phyloP scores from a whole-genome alignment of 2,329 filamentous ascomycete species.

The Tympanopsis confertula region DNA sequence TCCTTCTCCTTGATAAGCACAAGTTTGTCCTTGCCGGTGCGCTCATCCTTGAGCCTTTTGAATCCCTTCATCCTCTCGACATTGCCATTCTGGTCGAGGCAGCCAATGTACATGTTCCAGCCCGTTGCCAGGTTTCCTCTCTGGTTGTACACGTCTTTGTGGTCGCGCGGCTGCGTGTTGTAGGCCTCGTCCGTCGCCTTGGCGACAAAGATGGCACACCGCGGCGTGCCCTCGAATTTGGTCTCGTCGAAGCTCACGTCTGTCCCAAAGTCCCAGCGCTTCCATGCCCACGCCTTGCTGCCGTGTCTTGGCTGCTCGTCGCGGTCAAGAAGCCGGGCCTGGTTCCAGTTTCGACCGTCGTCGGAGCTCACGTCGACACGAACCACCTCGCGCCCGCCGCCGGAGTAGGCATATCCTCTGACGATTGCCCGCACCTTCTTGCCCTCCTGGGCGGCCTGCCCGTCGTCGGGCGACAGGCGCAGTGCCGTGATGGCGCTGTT shows the following conservation, averaged over 20 bases:
- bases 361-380: constrained; percentile 59
- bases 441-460: constrained; percentile 7
- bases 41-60: no score
- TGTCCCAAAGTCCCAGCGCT: constrained; percentile 46
- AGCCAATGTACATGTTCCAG: no score
- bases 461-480: constrained; percentile 5
- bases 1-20: no score
- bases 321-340: constrained; percentile 46
- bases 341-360: constrained; percentile 50
- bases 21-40: no score
- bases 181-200: constrained; percentile 57
- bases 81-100: no score
- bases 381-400: constrained; percentile 52
- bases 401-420: constrained; percentile 56
- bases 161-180: constrained; percentile 53
- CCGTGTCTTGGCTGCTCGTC: constrained; percentile 19
- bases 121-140: constrained; percentile 56
- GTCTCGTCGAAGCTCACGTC: constrained; percentile 20
- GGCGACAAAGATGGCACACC: constrained; percentile 42
- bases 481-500: constrained; percentile 50
- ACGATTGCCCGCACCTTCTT: constrained; percentile 24
- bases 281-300: constrained; percentile 50
- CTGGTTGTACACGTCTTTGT: constrained; percentile 49
- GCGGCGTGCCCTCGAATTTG: constrained; percentile 11
- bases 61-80: no score